Percentiles rank a stretch among this genome's conserved stretches.
Conservation (phyloP, 352 stramenopile genomes). For the Phytophthora pistaciae region DNA sequence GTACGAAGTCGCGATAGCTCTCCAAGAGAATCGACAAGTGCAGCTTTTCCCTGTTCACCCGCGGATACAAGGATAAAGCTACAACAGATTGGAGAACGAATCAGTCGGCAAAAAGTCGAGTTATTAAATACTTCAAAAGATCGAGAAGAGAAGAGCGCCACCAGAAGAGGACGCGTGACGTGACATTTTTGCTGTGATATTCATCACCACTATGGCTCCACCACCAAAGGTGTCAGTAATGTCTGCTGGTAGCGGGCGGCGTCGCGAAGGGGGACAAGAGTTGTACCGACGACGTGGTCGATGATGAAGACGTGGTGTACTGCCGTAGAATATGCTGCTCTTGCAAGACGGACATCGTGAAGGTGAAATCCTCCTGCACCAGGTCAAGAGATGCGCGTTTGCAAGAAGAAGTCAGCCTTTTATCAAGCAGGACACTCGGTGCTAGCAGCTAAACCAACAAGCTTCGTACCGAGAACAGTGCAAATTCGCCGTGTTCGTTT, state of each 20-base stretch:
- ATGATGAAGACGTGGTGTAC: conserved; percentile 31
- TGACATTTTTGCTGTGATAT: conserved; percentile 1
- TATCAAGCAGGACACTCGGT: not conserved
- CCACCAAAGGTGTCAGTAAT: conserved; percentile 8
- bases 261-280: conserved; percentile 23
- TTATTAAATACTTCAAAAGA: not conserved
- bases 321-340: conserved; percentile 59
- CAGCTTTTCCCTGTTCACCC: conserved; percentile 56
- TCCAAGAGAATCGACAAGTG: conserved; percentile 72
- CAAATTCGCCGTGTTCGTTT: conserved; percentile 83
- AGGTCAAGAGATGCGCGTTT: not conserved
- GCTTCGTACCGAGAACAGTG: conserved; percentile 58
- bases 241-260: conserved; percentile 11
- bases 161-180: not conserved
- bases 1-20: conserved; percentile 75
- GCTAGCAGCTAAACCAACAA: conserved; percentile 8
- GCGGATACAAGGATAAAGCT: conserved; percentile 24
- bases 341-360: conserved; percentile 67
- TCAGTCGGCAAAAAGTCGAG: not conserved
- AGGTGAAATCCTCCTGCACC: conserved; percentile 69
- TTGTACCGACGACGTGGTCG: conserved; percentile 28
- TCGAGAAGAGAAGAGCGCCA: not conserved
- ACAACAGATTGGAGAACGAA: not conserved
- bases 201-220: not conserved
- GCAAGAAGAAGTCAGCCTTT: conserved; percentile 7